Base-by-base conservation (phyloP, 2,329 filamentous ascomycete genomes). In the Diplodia sapinea region DNA sequence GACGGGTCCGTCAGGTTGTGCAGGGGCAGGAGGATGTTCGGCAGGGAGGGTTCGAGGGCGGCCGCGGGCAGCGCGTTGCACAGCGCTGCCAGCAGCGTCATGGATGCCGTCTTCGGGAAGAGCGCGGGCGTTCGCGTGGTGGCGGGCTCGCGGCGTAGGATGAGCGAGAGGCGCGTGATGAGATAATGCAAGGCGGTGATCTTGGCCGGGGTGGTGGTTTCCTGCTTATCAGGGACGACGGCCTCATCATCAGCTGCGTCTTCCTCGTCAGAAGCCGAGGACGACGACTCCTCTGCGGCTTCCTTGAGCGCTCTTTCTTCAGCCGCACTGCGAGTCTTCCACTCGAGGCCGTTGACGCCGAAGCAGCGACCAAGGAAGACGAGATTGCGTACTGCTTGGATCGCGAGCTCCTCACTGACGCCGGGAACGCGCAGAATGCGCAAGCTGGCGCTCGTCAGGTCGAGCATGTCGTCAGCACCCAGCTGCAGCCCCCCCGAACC, bases 1-100 rank as follows among this genome's bases (percentile, higher is more conserved):
- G 90, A 87, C 1, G 90, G 85, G 76, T 97, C 93, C 0, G 93
- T 96, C 47, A 99, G 82, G 75, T 95, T 92, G 75, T 94, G 89
- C 6, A 98, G 85, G 0, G 90, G 89, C 5, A 87, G 82, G 1
- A 92, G 83, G 54, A 91, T 82, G 31, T 83, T 82, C 70, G 88
- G 86, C 20, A 96, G 82, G 0, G 88, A 90, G 0, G 88, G 84
- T 1, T 82, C 76, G 9, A 94, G 83, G 3, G 87, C 82, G 2
- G 85, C 80, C 0, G 80, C 75, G 0, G 88, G 82, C 1, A 92
- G 82, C 51, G 88, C 87, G 64, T 85, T 85, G 71, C 87, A 86
- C 13, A 96, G 85, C 0, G 89, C 87, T 65, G 90, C 87, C 56
- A 97, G 81, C 7, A 96, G 87, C 62, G 89, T 87, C 74, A 97